Evolutionary conservation across 1,284 basidiomycete genomes (phyloP), one percentile per base, ranked within the genome.

Genomic region (Ceratobasidium sp.): DNA sequence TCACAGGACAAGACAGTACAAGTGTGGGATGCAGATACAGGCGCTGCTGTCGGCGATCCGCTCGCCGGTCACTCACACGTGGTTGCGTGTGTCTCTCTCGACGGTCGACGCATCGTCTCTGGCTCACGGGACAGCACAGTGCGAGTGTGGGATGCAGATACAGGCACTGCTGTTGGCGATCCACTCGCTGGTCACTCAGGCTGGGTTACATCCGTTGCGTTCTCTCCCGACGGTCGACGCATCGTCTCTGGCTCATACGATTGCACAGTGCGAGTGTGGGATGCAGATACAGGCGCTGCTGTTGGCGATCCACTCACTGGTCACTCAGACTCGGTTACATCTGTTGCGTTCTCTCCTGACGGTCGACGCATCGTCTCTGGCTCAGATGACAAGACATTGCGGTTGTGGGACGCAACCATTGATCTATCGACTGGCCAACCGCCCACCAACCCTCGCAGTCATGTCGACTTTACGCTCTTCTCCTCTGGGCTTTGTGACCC

Each of bases 231-330:
- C n/a, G 57, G 57, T 13, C 28, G 26, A 13, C 42, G 28, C 42
- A 28, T 73, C 12, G 57, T 56, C 26, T 75, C 71, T 64, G 61
- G 73, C 28, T 65, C 73, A n/a, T 0, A 2, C 17, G 73, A 75
- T 28, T 26, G 26, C 0, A 54, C 62, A 28, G 26, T 75, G 28
- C 62, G 48, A 33, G 44, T 75, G 17, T 75, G 73, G 70, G 70
- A 73, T 46, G 54, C 70, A 33, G n/a, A 50, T 15, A 48, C 28
- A 44, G 57, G 44, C n/a, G 38, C 42, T 38, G 20, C 65, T 13
- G 9, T 61, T 20, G 56, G 44, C 26, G 6, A 48, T 23, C 44
- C 70, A 13, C 56, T 62, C 2, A 20, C n/a, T 9, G 56, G 57
- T 40, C 54, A 50, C 46, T 44, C 23, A 42, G 9, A 5, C 54